Conservation (phyloP, 768 basidiomycete genomes). For the Albatrellus ellisii region DNA sequence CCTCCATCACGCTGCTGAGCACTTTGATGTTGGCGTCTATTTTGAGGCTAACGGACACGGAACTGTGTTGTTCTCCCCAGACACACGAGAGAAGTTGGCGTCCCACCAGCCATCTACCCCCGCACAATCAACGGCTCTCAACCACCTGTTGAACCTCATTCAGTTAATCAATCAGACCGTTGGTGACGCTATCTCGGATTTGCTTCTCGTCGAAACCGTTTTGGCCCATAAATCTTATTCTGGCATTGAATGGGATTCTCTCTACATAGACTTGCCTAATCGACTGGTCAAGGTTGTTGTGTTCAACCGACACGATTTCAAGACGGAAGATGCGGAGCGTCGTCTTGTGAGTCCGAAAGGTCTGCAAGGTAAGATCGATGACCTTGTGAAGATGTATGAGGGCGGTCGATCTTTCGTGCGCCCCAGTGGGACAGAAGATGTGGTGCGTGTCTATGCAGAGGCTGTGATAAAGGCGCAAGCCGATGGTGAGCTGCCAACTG, state of each 20-base stretch:
- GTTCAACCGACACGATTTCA: slow-evolving; percentile 66
- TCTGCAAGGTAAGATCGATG: slow-evolving; percentile 74
- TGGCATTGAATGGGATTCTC: slow-evolving; percentile 78
- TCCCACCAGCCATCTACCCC: slow-evolving; percentile 65
- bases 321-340: slow-evolving; percentile 89
- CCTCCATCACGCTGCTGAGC: slow-evolving; percentile 92
- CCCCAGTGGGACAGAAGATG: slow-evolving; percentile 97
- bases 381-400: slow-evolving; percentile 61
- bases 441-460: slow-evolving; percentile 95
- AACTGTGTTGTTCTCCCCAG: slow-evolving; percentile 84
- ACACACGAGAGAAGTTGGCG: slow-evolving; percentile 48
- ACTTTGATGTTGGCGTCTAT: slow-evolving; percentile 93
- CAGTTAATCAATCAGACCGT: slow-evolving; percentile 95
- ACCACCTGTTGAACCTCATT: slow-evolving; percentile 63
- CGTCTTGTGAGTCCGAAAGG: slow-evolving; percentile 69
- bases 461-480: slow-evolving; percentile 61
- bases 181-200: slow-evolving; percentile 91
- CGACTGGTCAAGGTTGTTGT: slow-evolving; percentile 91
- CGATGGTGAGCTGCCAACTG: slow-evolving; percentile 48
- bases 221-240: slow-evolving; percentile 82
- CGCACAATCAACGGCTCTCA: slow-evolving; percentile 69
- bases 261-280: slow-evolving; percentile 91
- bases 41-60: slow-evolving; percentile 99
- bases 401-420: slow-evolving; percentile 88
- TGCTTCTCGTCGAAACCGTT: slow-evolving; percentile 89